Evolutionary conservation across 768 basidiomycete genomes (phyloP).

Genomic region (Atractiella rhizophila): DNA sequence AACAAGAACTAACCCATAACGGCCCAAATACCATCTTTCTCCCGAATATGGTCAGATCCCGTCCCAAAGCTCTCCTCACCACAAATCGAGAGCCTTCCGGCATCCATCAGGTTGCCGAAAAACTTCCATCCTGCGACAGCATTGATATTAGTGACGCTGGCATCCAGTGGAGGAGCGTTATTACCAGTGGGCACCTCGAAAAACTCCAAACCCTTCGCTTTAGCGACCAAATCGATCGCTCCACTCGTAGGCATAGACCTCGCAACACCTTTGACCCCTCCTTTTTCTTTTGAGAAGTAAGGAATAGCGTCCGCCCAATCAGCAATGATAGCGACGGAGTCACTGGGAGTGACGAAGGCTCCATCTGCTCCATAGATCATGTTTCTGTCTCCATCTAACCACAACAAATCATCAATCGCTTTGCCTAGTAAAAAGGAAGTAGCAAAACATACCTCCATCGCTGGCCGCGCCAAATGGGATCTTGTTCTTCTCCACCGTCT

Average conservation of each 20-base stretch:
- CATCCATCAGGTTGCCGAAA: constrained; percentile 99
- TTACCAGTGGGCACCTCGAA: constrained; percentile 90
- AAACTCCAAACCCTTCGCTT: constrained; percentile 71
- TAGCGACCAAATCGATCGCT: constrained; percentile 83
- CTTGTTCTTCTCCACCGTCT: constrained; percentile 57
- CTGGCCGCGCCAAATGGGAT: constrained; percentile 88
- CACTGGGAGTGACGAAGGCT: constrained; percentile 92
- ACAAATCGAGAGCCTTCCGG: constrained; percentile 86
- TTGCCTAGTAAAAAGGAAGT: too few species aligned
- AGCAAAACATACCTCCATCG: constrained; percentile 92
- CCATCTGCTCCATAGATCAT: constrained; percentile 99
- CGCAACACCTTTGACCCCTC: constrained; percentile 82
- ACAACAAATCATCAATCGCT: too few species aligned
- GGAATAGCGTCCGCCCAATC: constrained; percentile 76
- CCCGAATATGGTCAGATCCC: constrained; percentile 97
- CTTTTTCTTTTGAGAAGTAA: constrained; percentile 70
- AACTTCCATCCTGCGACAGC: constrained; percentile 98
- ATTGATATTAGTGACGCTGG: too few species aligned
- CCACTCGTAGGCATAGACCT: constrained; percentile 94
- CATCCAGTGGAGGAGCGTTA: constrained; percentile 16
- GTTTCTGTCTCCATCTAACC: constrained; percentile 90
- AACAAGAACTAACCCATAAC: constrained; percentile 44
- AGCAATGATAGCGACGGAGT: constrained; percentile 95
- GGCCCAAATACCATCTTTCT: constrained; percentile 98
- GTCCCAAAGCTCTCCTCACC: constrained; percentile 99